phyloP scores from a whole-genome alignment of 2,329 filamentous ascomycete species.

The Aspergillus melleus region DNA sequence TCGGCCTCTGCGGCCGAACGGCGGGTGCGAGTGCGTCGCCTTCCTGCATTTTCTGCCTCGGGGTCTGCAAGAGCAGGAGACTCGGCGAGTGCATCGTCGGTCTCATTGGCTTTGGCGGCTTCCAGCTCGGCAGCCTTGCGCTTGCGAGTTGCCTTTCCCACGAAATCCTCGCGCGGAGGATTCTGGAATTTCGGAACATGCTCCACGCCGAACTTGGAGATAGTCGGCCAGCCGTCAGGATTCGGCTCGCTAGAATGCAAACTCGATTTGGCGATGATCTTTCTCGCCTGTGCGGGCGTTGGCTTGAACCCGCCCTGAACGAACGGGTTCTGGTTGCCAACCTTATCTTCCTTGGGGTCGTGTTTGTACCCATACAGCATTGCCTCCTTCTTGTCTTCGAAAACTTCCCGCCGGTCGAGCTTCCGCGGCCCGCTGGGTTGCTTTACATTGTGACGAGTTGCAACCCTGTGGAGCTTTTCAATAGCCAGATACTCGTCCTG shows the following conservation, averaged over 20 bases:
- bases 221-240: slow-evolving; percentile 42
- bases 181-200: slow-evolving; percentile 39
- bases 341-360: slow-evolving; percentile 48
- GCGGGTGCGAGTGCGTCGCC: slow-evolving; percentile 36
- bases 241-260: slow-evolving; percentile 39
- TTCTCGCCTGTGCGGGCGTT: slow-evolving; percentile 43
- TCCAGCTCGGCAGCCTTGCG: slow-evolving; percentile 40
- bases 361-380: slow-evolving; percentile 61
- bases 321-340: slow-evolving; percentile 58
- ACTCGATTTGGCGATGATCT: slow-evolving; percentile 37
- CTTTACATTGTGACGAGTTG: slow-evolving; percentile 52
- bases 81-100: slow-evolving; percentile 29
- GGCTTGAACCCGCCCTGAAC: slow-evolving; percentile 52
- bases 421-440: slow-evolving; percentile 53
- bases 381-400: slow-evolving; percentile 62
- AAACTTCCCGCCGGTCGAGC: slow-evolving; percentile 50
- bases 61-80: slow-evolving; percentile 27
- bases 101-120: slow-evolving; percentile 27
- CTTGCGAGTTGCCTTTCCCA: slow-evolving; percentile 35
- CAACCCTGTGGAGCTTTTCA: slow-evolving; percentile 50
- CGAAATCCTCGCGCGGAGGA: slow-evolving; percentile 27
- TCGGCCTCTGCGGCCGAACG: slow-evolving; percentile 24
- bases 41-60: slow-evolving; percentile 31
- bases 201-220: slow-evolving; percentile 39
- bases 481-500: slow-evolving; percentile 60